Conservation (phyloP, 257 asterid species). For the Asclepias syriaca region DNA sequence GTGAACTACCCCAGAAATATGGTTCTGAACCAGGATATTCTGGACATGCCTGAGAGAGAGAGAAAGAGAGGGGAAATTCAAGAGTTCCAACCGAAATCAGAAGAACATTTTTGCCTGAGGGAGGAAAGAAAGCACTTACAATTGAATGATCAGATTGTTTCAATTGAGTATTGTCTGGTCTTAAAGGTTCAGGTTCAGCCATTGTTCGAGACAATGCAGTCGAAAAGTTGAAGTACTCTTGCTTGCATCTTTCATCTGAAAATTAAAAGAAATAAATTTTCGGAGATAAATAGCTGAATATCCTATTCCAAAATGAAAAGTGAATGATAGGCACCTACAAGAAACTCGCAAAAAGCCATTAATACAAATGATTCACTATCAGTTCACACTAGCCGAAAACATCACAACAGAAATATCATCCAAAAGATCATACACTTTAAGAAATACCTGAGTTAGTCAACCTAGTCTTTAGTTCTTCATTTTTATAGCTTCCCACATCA, state of each 20-base stretch:
- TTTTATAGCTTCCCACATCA: neutral
- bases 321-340: neutral
- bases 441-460: slow-evolving; percentile 35
- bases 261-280: slow-evolving; percentile 4
- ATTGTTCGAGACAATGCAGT: slow-evolving; percentile 17
- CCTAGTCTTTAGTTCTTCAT: slow-evolving; percentile 12
- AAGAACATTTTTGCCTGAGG: neutral
- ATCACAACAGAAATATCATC: neutral
- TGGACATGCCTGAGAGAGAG: slow-evolving; percentile 23
- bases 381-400: neutral
- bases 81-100: neutral
- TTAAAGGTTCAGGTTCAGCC: slow-evolving; percentile 21
- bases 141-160: slow-evolving; percentile 31
- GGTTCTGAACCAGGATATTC: slow-evolving; percentile 26
- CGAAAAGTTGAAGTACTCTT: slow-evolving; percentile 24
- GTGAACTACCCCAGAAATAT: slow-evolving; percentile 10
- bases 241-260: slow-evolving; percentile 32
- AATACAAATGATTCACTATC: neutral
- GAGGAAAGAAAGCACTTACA: slow-evolving; percentile 24
- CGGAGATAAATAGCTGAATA: neutral
- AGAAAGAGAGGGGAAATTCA: neutral
- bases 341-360: neutral
- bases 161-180: slow-evolving; percentile 23
- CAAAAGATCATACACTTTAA: neutral
- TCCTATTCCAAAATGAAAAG: neutral